These are phyloP conservation scores for Vicia villosa DNA, from an alignment of 306 rosid species.

Conservation along the genomic window DNA sequence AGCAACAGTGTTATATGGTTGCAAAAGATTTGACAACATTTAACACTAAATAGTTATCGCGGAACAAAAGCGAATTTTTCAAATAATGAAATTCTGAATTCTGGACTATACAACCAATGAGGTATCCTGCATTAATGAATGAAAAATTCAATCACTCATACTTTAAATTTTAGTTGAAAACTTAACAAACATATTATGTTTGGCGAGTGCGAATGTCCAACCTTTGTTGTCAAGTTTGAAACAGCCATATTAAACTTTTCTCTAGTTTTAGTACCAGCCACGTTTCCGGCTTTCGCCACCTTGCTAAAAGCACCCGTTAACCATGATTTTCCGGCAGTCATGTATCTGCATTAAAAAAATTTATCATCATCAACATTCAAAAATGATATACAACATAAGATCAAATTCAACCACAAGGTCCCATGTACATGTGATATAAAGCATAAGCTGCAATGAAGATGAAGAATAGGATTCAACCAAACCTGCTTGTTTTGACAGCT, in stretches of 20 bases:
- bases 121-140: slow-evolving; percentile 63
- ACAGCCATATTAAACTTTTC: slow-evolving; percentile 80
- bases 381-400: slow-evolving; percentile 9
- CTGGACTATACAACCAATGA: slow-evolving; percentile 66
- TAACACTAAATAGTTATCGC: too few relatives aligned
- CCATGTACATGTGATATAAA: neutral
- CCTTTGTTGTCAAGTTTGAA: slow-evolving; percentile 83
- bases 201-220: slow-evolving; percentile 38
- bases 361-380: slow-evolving; percentile 26
- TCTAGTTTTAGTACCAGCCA: slow-evolving; percentile 86
- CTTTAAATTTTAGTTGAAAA: slow-evolving; percentile 18
- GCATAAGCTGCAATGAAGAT: slow-evolving; percentile 22
- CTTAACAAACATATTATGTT: neutral
- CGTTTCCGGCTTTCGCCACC: slow-evolving; percentile 86
- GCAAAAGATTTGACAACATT: too few relatives aligned
- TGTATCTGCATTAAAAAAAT: slow-evolving; percentile 59
- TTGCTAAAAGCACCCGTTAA: slow-evolving; percentile 86
- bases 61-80: too few relatives aligned
- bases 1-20: too few relatives aligned
- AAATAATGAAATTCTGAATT: slow-evolving; percentile 34
- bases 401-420: neutral
- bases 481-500: slow-evolving; percentile 96
- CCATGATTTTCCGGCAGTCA: slow-evolving; percentile 84
- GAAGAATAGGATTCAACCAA: slow-evolving; percentile 29
- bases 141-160: neutral